Base-by-base conservation (phyloP, 495 filamentous ascomycete species). In the Lasiosphaeria ovina region DNA sequence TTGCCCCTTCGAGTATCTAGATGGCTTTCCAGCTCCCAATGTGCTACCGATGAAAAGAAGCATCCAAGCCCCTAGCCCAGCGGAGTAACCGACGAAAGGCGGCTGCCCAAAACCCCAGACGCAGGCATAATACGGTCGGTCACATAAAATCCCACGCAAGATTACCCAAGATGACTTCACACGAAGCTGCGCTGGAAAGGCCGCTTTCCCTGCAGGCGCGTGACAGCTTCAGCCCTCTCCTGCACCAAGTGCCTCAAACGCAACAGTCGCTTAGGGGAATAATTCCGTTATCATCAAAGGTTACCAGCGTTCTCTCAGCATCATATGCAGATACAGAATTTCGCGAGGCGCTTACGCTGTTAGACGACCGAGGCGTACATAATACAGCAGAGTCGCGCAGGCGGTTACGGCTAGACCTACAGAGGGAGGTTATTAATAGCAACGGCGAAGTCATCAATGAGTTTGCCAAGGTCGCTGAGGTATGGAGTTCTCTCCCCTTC, bases 291-390 rank as follows among this genome's bases (percentile, higher is more conserved):
- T 67, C 69, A 0, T 76, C 81, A 14, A 89, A 93, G 70, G 79
- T 97, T 60, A 89, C 90, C 14, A 88, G 82, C 53, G 89, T 97
- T 16, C 85, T 98, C 38, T 97, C 94, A 12, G 85, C 90, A 3
- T 97, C 93, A 0, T 98, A 97, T 74, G 88, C 90, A 36, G 94
- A 98, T 72, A 83, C 89, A 3, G 93, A 97, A 61, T 96, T 97
- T 60, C 85, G 92, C 56, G 89, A 96, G 77, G 88, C 92, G 38
- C 79, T 99, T 36, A 78, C 81, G 54, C 85, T 90, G 0, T 77
- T 98, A 12, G 93, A 96, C 71, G 77, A 84, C 35, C 79, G 87
- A 31, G 83, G 83, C 2, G 71, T 91, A 12, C 77, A 84, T 45
- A 97, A 97, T 68, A 92, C 84, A 7, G 78, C 88, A 7, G 90